phyloP scores from a whole-genome alignment of 2,329 filamentous ascomycete genomes.

The Aaosphaeria arxii region DNA sequence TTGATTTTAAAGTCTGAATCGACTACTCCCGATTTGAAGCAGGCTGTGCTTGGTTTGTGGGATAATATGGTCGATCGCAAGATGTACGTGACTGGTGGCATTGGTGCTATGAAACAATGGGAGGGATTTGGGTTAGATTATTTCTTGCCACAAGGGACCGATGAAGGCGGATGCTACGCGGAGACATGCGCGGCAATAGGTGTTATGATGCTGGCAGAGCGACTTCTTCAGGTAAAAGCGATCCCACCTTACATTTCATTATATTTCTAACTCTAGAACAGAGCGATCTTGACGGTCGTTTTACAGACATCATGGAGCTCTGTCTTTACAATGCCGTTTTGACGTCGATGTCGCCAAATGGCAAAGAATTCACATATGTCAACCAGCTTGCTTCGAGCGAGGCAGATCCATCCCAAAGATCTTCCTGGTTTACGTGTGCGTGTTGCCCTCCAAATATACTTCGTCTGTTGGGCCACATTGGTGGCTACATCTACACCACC shows the following conservation, averaged over 20 bases:
- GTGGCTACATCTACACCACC: constrained; percentile 44
- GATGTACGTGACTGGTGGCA: constrained; percentile 62
- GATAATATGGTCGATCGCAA: constrained; percentile 60
- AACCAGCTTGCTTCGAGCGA: constrained; percentile 59
- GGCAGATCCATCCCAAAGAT: constrained; percentile 47
- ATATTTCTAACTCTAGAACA: constrained; percentile 11
- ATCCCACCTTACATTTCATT: not conserved
- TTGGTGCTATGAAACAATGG: constrained; percentile 58
- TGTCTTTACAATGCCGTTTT: constrained; percentile 61
- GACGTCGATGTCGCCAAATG: constrained; percentile 56
- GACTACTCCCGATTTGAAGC: constrained; percentile 9
- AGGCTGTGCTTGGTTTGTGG: constrained; percentile 52
- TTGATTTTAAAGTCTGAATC: constrained; percentile 38
- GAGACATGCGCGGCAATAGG: constrained; percentile 60
- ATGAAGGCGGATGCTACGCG: constrained; percentile 61
- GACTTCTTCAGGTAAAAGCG: constrained; percentile 47
- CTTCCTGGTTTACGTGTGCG: constrained; percentile 48
- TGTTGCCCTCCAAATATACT: not conserved
- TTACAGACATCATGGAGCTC: constrained; percentile 60
- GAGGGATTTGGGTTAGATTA: constrained; percentile 61
- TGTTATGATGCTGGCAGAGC: constrained; percentile 33
- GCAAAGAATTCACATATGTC: constrained; percentile 59
- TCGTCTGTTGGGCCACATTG: constrained; percentile 30
- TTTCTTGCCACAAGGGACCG: constrained; percentile 55
- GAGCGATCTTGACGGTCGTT: constrained; percentile 52